Evolutionary conservation across 805 yeast genomes (phyloP).

Genomic region (Wilhelminamyces savonicus): DNA sequence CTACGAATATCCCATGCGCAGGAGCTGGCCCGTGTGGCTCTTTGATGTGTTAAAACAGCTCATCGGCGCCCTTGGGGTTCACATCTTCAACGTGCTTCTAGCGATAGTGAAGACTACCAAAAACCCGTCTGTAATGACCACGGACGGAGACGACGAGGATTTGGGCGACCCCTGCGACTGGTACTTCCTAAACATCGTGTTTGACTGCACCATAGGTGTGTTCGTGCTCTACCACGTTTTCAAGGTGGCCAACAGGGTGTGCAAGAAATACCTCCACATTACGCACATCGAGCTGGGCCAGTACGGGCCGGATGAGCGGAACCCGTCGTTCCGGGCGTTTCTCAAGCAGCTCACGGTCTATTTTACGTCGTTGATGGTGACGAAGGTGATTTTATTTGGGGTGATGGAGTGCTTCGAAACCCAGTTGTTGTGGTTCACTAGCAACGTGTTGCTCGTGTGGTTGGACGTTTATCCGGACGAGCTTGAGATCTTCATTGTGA

Average conservation of each 20-base stretch:
- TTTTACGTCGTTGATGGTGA: constrained; percentile 53
- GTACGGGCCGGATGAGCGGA: constrained; percentile 60
- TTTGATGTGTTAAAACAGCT: constrained; percentile 89
- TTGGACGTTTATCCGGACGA: constrained; percentile 68
- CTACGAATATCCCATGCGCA: constrained; percentile 69
- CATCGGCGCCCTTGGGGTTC: constrained; percentile 81
- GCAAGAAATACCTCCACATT: constrained; percentile 36
- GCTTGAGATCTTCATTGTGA: constrained; percentile 78
- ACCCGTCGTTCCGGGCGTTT: constrained; percentile 46
- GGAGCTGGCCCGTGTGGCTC: constrained; percentile 86
- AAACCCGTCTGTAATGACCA: constrained; percentile 3
- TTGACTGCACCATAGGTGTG: constrained; percentile 93
- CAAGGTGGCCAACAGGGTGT: constrained; percentile 34
- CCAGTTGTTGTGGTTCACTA: constrained; percentile 43
- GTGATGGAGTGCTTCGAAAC: constrained; percentile 61
- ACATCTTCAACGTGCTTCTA: constrained; percentile 65
- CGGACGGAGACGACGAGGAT: constrained; percentile 4
- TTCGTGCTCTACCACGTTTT: constrained; percentile 62
- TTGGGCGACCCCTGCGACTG: constrained; percentile 76
- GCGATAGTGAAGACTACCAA: constrained; percentile 50
- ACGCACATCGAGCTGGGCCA: constrained; percentile 47
- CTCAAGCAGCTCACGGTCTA: constrained; percentile 68
- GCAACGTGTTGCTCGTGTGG: constrained; percentile 78
- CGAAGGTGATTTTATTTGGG: constrained; percentile 60
- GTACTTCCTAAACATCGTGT: constrained; percentile 82